Evolutionary conservation across 305 asterid genomes (phyloP).

Genomic region (Coffea humblotiana): DNA sequence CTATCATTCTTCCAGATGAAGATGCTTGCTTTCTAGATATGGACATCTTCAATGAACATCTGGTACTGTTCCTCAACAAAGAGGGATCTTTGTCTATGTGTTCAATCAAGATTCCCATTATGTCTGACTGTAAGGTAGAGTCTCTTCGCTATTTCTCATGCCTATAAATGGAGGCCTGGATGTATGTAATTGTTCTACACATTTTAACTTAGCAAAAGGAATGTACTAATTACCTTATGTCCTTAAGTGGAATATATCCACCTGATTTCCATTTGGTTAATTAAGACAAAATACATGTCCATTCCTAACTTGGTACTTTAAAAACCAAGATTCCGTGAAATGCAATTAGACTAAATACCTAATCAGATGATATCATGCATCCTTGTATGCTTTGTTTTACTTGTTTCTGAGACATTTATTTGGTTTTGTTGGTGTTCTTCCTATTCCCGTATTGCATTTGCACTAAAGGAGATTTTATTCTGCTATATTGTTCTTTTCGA

Average conservation of each 20-base stretch:
- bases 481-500: too few species aligned
- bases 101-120: constrained; percentile 55
- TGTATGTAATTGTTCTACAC: background rate
- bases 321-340: too few species aligned
- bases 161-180: background rate
- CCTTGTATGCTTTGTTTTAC: too few species aligned
- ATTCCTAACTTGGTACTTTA: too few species aligned
- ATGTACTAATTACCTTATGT: background rate
- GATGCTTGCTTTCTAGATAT: constrained; percentile 66
- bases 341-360: too few species aligned
- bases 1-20: constrained; percentile 56
- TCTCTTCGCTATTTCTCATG: constrained; percentile 5
- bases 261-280: background rate
- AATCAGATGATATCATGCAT: too few species aligned
- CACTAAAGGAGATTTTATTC: too few species aligned
- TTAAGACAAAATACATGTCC: background rate
- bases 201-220: background rate
- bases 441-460: too few species aligned
- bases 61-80: constrained; percentile 76
- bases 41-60: constrained; percentile 76
- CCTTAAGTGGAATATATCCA: background rate
- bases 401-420: too few species aligned
- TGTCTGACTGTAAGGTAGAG: constrained; percentile 18
- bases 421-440: too few species aligned
- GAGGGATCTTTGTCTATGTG: constrained; percentile 66